These are phyloP conservation scores for Globisporangium abappressorium DNA, from an alignment of 352 stramenopile genomes.

Conservation along the genomic window DNA sequence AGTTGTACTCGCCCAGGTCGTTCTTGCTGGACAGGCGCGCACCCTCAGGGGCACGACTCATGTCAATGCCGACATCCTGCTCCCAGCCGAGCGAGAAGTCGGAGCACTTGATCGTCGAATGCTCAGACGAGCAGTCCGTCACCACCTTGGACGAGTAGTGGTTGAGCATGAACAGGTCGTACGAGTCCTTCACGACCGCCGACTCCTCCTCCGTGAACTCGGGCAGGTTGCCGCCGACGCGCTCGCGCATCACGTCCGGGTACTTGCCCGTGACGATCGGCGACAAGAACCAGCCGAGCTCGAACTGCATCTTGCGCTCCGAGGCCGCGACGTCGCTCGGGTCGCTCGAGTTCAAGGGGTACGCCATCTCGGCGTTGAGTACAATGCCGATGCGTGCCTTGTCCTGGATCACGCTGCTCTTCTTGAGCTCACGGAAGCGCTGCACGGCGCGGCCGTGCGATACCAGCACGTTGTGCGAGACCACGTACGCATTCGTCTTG, in stretches of 20 bases:
- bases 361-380: conserved; percentile 75
- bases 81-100: conserved; percentile 36
- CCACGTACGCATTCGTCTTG: conserved; percentile 36
- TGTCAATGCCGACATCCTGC: conserved; percentile 44
- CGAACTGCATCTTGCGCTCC: conserved; percentile 84
- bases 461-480: conserved; percentile 89
- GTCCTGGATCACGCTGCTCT: conserved; percentile 23
- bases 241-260: conserved; percentile 84
- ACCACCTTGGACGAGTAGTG: conserved; percentile 85
- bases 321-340: conserved; percentile 58
- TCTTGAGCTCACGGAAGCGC: conserved; percentile 66
- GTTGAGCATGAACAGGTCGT: conserved; percentile 95
- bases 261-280: conserved; percentile 91
- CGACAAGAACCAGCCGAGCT: conserved; percentile 90
- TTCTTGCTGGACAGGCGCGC: conserved; percentile 48
- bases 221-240: conserved; percentile 76
- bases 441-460: conserved; percentile 83
- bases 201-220: conserved; percentile 78
- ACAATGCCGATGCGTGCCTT: conserved; percentile 89
- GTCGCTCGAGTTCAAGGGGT: conserved; percentile 72
- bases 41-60: conserved; percentile 42
- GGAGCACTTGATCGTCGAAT: conserved; percentile 29
- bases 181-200: conserved; percentile 69
- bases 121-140: conserved; percentile 44
- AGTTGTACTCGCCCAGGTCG: conserved; percentile 34